These are phyloP conservation scores for Ceratobasidium papillatum DNA, from an alignment of 1,284 basidiomycete genomes.

Conservation along the genomic window DNA sequence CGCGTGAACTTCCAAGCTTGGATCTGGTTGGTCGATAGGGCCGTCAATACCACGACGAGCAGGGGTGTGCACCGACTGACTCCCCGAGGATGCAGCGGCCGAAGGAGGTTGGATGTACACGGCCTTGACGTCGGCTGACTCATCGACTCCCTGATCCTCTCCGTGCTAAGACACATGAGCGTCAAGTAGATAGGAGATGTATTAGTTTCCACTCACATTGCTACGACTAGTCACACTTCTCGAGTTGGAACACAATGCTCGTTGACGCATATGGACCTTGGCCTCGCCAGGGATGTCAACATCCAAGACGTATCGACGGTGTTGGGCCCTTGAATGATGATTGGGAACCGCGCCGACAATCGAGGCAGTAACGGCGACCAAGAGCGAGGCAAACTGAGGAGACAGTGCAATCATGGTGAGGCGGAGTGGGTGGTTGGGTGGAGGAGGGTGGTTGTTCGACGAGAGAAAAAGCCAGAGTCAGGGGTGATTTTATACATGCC, in stretches of 20 bases:
- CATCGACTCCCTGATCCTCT: neutral
- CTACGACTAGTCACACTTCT: no score
- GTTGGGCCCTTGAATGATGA: neutral
- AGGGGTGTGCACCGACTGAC: no score
- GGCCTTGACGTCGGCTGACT: neutral
- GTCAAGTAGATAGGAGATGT: neutral
- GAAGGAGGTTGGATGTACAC: constrained; percentile 14
- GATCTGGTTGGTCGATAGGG: constrained; percentile 7
- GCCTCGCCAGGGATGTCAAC: neutral
- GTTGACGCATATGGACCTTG: constrained; percentile 2
- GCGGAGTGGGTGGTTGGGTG: neutral
- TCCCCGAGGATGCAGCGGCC: neutral
- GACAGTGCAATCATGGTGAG: constrained; percentile 19
- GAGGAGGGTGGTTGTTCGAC: constrained; percentile 8
- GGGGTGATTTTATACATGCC: neutral
- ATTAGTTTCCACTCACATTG: no score
- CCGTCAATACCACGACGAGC: constrained; percentile 13
- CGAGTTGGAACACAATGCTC: no score
- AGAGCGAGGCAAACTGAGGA: constrained; percentile 27
- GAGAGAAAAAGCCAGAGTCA: neutral
- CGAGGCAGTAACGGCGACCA: constrained; percentile 13
- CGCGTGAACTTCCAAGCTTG: neutral
- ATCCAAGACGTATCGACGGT: constrained; percentile 4
- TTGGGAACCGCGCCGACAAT: constrained; percentile 2
- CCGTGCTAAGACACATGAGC: neutral